phyloP scores from a whole-genome alignment of 306 rosid genomes.

The Senna siamea region DNA sequence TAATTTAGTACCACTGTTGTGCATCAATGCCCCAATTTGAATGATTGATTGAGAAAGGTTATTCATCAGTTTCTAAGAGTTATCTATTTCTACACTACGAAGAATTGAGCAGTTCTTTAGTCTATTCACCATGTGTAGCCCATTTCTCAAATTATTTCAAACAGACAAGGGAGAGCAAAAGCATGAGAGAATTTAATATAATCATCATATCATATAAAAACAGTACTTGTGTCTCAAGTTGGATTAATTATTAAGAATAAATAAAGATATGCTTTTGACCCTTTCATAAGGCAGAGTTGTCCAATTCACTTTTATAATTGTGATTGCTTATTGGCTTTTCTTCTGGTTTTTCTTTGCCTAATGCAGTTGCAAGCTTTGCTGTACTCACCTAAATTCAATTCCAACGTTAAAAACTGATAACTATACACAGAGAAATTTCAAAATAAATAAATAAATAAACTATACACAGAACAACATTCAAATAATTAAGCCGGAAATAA shows the following conservation, averaged over 20 bases:
- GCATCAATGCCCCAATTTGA: too few relatives aligned
- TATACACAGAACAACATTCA: too few relatives aligned
- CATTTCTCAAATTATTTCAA: slow-evolving; percentile 20
- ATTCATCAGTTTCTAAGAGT: background rate
- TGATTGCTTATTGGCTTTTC: too few relatives aligned
- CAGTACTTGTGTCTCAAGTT: background rate
- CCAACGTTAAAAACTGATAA: background rate
- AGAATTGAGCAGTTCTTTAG: background rate
- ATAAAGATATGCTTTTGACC: background rate
- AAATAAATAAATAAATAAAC: too few relatives aligned
- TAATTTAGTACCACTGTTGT: too few relatives aligned
- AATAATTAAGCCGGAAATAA: too few relatives aligned
- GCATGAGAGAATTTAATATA: background rate
- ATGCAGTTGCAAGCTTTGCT: background rate
- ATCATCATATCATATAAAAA: background rate
- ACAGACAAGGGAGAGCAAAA: background rate
- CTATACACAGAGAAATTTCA: slow-evolving; percentile 3
- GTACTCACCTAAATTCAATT: background rate
- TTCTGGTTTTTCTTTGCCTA: too few relatives aligned
- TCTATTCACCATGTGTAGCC: background rate
- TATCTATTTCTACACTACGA: background rate
- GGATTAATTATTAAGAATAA: too few relatives aligned
- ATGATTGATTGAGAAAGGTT: background rate
- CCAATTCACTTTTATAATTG: too few relatives aligned
- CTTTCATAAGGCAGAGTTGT: background rate